Conservation (phyloP, 306 rosid species). For the Astragalus glycyphyllos region DNA sequence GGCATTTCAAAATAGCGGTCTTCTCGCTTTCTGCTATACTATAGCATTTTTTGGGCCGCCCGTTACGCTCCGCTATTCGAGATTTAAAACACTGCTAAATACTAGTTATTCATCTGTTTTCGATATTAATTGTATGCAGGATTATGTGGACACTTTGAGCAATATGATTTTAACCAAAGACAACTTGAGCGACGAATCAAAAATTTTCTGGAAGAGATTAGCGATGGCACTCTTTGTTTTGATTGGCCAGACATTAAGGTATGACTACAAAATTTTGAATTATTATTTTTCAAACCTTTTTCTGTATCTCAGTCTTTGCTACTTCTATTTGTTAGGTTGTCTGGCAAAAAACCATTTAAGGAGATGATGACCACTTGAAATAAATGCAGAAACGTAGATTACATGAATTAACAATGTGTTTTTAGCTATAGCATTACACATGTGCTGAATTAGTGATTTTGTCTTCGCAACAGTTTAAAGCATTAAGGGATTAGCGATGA, state of each 20-base stretch:
- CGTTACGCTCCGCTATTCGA: too few species aligned
- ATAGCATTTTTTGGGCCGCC: too few species aligned
- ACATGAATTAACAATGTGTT: too few species aligned
- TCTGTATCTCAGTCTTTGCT: not conserved
- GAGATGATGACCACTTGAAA: too few species aligned
- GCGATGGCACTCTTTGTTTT: slow-evolving; percentile 77
- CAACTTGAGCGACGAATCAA: slow-evolving; percentile 85
- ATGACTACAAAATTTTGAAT: slow-evolving; percentile 36
- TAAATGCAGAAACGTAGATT: too few species aligned
- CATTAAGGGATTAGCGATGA: slow-evolving; percentile 68
- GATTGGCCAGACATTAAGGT: slow-evolving; percentile 88
- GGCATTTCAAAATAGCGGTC: too few species aligned
- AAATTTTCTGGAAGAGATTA: slow-evolving; percentile 88
- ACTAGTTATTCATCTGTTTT: slow-evolving; percentile 33
- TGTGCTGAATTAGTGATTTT: too few species aligned
- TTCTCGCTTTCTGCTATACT: too few species aligned
- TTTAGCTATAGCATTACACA: too few species aligned
- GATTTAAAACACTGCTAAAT: not conserved
- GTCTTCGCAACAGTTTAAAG: too few species aligned
- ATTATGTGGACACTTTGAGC: slow-evolving; percentile 80
- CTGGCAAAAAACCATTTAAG: too few species aligned
- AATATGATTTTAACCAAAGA: slow-evolving; percentile 89
- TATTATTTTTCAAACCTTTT: not conserved
- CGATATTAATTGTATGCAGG: slow-evolving; percentile 60
- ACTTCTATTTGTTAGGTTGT: not conserved